phyloP scores from a whole-genome alignment of 768 basidiomycete species.

The Termitomyces sp. region DNA sequence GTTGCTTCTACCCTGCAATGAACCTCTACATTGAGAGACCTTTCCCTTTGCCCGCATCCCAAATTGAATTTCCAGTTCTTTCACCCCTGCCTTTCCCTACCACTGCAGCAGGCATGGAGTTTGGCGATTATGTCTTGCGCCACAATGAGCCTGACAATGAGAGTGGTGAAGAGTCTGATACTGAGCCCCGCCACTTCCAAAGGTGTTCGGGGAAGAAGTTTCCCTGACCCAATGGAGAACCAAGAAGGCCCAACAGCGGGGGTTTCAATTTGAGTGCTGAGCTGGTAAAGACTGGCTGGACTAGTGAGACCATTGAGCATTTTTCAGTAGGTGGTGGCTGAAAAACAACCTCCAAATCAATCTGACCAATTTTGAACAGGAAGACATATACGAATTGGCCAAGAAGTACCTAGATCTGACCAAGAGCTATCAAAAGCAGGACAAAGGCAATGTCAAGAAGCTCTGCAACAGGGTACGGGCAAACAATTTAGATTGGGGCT shows the following conservation, averaged over 20 bases:
- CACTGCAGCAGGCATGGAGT: neutral
- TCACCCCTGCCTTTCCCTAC: neutral
- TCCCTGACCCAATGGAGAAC: conserved; percentile 11
- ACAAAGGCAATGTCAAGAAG: neutral
- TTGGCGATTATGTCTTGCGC: neutral
- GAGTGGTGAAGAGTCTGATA: neutral
- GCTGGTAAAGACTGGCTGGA: neutral
- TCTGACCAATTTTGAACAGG: neutral
- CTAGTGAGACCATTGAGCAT: neutral
- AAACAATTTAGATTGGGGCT: neutral
- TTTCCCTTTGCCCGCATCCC: neutral
- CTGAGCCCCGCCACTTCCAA: neutral
- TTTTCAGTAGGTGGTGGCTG: neutral
- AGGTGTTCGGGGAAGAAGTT: conserved; percentile 3
- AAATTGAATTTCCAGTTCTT: neutral
- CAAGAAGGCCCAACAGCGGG: conserved; percentile 11
- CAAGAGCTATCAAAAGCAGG: conserved; percentile 7
- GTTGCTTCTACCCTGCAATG: neutral
- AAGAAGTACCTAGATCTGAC: conserved; percentile 7
- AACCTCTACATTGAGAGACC: neutral
- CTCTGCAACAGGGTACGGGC: neutral
- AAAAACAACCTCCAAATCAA: neutral
- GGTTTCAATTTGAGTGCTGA: conserved; percentile 1
- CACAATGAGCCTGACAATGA: neutral
- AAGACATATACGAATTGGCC: neutral